Evolutionary conservation across 2,329 filamentous ascomycete genomes (phyloP).

Genomic region (Chaetomiaceae sp.): DNA sequence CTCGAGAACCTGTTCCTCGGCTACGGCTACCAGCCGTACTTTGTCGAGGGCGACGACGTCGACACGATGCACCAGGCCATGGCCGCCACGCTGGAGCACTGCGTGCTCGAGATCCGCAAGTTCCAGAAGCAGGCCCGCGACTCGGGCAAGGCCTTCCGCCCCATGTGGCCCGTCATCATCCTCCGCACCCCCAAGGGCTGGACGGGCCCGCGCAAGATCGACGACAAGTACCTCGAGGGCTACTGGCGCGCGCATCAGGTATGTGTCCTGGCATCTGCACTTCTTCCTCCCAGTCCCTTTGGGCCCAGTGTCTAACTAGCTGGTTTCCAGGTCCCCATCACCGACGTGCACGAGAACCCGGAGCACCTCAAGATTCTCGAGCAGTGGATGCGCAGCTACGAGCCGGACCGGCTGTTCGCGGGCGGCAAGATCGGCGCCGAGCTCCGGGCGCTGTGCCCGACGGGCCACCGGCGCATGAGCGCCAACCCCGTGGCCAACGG

Average conservation of each 20-base stretch:
- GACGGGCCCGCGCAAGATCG: slow-evolving; percentile 69
- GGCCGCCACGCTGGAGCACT: slow-evolving; percentile 70
- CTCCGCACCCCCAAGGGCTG: slow-evolving; percentile 75
- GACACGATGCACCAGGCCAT: slow-evolving; percentile 77
- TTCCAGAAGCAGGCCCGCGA: slow-evolving; percentile 69
- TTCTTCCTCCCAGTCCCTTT: too few species aligned
- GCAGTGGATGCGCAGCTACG: slow-evolving; percentile 72
- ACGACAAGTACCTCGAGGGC: slow-evolving; percentile 66
- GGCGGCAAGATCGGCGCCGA: slow-evolving; percentile 59
- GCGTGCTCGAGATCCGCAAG: slow-evolving; percentile 62
- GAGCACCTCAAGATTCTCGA: slow-evolving; percentile 65
- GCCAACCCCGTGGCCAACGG: slow-evolving; percentile 74
- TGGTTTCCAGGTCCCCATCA: slow-evolving; percentile 72
- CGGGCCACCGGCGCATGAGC: slow-evolving; percentile 65
- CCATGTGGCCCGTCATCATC: slow-evolving; percentile 74
- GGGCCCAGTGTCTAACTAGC: too few species aligned
- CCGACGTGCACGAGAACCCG: slow-evolving; percentile 61
- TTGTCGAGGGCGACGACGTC: slow-evolving; percentile 70
- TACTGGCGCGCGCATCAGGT: slow-evolving; percentile 76
- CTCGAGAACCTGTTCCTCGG: slow-evolving; percentile 64
- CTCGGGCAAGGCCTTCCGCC: slow-evolving; percentile 63
- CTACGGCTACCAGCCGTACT: slow-evolving; percentile 76
- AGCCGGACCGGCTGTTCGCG: slow-evolving; percentile 66
- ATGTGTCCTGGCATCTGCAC: too few species aligned
- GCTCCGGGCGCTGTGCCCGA: slow-evolving; percentile 60